phyloP scores from a whole-genome alignment of 1,139 yeast species.

The Protomyces inundatus region DNA sequence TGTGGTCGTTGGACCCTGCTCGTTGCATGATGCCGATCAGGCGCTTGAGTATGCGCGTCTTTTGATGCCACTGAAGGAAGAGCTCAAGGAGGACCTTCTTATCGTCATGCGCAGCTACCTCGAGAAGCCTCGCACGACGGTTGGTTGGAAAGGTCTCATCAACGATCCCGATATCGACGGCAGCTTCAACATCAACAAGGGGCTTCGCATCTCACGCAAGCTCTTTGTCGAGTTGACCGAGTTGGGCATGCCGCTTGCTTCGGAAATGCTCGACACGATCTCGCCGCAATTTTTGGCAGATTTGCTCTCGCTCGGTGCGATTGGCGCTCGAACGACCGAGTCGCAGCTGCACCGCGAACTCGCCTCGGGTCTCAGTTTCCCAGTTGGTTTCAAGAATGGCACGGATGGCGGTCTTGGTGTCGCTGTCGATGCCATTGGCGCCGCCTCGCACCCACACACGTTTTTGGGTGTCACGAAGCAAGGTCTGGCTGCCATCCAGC shows the following conservation, averaged over 20 bases:
- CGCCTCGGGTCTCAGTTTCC: slow-evolving; percentile 93
- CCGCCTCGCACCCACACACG: slow-evolving; percentile 90
- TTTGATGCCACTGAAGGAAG: slow-evolving; percentile 55
- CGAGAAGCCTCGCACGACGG: slow-evolving; percentile 97
- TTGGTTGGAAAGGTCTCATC: slow-evolving; percentile 96
- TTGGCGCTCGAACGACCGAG: slow-evolving; percentile 97
- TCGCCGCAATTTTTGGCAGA: slow-evolving; percentile 91
- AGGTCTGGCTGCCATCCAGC: slow-evolving; percentile 92
- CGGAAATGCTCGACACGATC: slow-evolving; percentile 96
- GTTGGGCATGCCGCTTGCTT: slow-evolving; percentile 74
- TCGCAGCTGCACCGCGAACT: slow-evolving; percentile 94
- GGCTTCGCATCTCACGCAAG: slow-evolving; percentile 80
- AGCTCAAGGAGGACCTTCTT: slow-evolving; percentile 66
- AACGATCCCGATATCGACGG: slow-evolving; percentile 96
- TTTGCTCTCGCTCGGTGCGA: slow-evolving; percentile 87
- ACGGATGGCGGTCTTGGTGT: slow-evolving; percentile 91
- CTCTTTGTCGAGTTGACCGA: slow-evolving; percentile 79
- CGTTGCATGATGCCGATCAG: slow-evolving; percentile 88
- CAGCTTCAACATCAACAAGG: slow-evolving; percentile 90
- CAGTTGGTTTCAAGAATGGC: slow-evolving; percentile 95
- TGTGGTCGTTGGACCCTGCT: slow-evolving; percentile 91
- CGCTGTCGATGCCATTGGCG: slow-evolving; percentile 88
- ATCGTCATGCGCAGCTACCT: slow-evolving; percentile 96
- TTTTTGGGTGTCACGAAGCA: slow-evolving; percentile 89
- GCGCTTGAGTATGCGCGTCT: slow-evolving; percentile 81